Percentiles rank a stretch among this genome's conserved stretches.
These are phyloP conservation scores for Agrocybe pediades DNA, from an alignment of 768 basidiomycete species.

Conservation along the genomic window DNA sequence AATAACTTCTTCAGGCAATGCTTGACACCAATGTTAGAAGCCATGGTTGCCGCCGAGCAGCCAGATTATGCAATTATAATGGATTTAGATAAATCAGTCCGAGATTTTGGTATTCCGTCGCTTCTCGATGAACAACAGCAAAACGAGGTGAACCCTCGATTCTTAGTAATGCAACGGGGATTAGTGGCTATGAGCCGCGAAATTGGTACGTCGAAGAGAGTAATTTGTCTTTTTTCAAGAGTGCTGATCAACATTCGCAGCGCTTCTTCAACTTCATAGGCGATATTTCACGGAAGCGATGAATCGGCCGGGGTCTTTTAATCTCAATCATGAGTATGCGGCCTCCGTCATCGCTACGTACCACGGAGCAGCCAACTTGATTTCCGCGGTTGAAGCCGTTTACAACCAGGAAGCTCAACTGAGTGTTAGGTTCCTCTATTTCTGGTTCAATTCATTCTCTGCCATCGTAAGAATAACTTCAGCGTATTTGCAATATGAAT, in stretches of 20 bases:
- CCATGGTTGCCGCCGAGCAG: constrained; percentile 52
- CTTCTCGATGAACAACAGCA: constrained; percentile 45
- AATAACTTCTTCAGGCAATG: constrained; percentile 65
- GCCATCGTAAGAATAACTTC: constrained; percentile 53
- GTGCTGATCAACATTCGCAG: constrained; percentile 30
- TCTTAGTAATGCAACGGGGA: constrained; percentile 65
- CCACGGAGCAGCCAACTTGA: constrained; percentile 56
- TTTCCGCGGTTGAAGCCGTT: constrained; percentile 56
- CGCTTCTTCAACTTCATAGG: constrained; percentile 67
- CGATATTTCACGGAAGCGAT: constrained; percentile 69
- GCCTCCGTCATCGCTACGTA: constrained; percentile 75
- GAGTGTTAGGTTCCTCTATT: constrained; percentile 64
- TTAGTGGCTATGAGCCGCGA: constrained; percentile 62
- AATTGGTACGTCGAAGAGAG: constrained; percentile 43
- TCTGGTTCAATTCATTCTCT: constrained; percentile 78
- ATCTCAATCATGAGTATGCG: constrained; percentile 61
- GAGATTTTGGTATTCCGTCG: constrained; percentile 56
- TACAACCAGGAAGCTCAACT: constrained; percentile 61
- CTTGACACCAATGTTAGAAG: constrained; percentile 62
- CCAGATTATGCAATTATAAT: constrained; percentile 54
- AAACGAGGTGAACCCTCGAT: constrained; percentile 44
- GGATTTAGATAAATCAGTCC: constrained; percentile 52
- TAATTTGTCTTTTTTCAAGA: neutral
- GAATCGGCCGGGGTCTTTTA: constrained; percentile 52
- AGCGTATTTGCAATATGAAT: neutral